Evolutionary conservation across 768 basidiomycete genomes (phyloP).

Genomic region (Xerocomus spinulosus): DNA sequence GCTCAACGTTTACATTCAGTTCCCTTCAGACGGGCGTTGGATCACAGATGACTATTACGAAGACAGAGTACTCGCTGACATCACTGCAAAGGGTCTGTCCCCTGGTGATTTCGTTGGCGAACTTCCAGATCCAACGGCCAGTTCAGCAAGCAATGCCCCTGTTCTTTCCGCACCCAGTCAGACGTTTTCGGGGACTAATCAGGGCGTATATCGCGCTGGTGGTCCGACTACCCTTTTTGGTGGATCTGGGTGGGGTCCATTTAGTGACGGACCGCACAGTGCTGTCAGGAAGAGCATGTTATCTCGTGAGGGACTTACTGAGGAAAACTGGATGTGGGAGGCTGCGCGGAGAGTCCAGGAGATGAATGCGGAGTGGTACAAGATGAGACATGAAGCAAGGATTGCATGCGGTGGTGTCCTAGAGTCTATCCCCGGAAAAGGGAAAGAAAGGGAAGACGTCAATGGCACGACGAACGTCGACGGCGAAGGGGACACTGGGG

Average conservation of each 20-base stretch:
- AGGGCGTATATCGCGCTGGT: conserved; percentile 84
- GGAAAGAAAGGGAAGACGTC: conserved; percentile 29
- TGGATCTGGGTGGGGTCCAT: conserved; percentile 77
- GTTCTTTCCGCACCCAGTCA: conserved; percentile 28
- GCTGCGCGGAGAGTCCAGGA: conserved; percentile 64
- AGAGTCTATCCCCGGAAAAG: conserved; percentile 27
- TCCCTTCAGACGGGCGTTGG: conserved; percentile 75
- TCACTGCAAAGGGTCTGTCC: conserved; percentile 75
- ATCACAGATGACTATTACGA: conserved; percentile 97
- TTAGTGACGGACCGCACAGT: conserved; percentile 81
- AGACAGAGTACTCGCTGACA: conserved; percentile 70
- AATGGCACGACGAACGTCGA: conserved; percentile 29
- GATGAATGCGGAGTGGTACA: conserved; percentile 59
- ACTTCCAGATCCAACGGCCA: conserved; percentile 66
- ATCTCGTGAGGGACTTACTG: conserved; percentile 73
- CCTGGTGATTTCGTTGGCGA: conserved; percentile 82
- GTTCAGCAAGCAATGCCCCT: conserved; percentile 41
- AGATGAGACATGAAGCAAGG: conserved; percentile 51
- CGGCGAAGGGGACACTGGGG: conserved; percentile 24
- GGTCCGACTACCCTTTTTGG: conserved; percentile 94
- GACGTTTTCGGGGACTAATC: conserved; percentile 40
- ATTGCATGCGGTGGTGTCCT: conserved; percentile 48
- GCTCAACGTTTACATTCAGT: not conserved
- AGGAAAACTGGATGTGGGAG: conserved; percentile 91
- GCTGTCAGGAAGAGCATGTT: conserved; percentile 78